Conservation (phyloP, 306 rosid species). For the Cicer judaicum region DNA sequence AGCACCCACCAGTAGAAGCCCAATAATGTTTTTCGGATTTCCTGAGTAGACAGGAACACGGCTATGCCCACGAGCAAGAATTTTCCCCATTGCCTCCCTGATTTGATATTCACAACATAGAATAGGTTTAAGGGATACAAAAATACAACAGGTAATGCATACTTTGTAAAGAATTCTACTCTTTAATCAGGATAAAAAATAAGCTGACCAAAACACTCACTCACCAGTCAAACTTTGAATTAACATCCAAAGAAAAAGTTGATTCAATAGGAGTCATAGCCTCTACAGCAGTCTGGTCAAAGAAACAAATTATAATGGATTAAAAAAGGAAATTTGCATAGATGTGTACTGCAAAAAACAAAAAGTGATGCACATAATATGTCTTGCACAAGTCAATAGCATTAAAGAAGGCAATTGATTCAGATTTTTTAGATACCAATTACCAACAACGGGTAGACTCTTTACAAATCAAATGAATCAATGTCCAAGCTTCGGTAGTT, state of each 20-base stretch:
- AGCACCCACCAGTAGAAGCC: slow-evolving; percentile 81
- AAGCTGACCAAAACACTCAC: slow-evolving; percentile 50
- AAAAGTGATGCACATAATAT: not conserved
- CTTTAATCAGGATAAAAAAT: slow-evolving; percentile 5
- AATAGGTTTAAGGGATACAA: slow-evolving; percentile 2
- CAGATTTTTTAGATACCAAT: not conserved
- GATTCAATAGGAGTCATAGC: slow-evolving; percentile 99
- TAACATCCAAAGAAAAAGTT: slow-evolving; percentile 88
- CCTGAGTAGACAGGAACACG: slow-evolving; percentile 97
- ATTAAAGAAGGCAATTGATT: not conserved
- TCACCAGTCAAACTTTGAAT: slow-evolving; percentile 95
- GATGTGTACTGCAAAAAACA: not conserved
- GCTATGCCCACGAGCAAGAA: slow-evolving; percentile 97
- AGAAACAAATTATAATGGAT: slow-evolving; percentile 11
- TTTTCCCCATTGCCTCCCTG: slow-evolving; percentile 99
- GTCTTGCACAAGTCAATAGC: slow-evolving; percentile 12
- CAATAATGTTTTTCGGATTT: slow-evolving; percentile 86
- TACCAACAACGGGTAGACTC: not conserved
- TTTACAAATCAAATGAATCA: not conserved
- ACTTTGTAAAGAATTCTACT: slow-evolving; percentile 4
- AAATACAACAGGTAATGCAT: not conserved
- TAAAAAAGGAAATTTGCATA: slow-evolving; percentile 10
- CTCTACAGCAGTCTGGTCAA: slow-evolving; percentile 84
- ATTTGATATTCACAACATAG: slow-evolving; percentile 42
- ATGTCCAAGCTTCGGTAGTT: not conserved